Evolutionary conservation across 169 alveolate genomes (phyloP).

Genomic region (Cryptosporidium xiaoi): DNA sequence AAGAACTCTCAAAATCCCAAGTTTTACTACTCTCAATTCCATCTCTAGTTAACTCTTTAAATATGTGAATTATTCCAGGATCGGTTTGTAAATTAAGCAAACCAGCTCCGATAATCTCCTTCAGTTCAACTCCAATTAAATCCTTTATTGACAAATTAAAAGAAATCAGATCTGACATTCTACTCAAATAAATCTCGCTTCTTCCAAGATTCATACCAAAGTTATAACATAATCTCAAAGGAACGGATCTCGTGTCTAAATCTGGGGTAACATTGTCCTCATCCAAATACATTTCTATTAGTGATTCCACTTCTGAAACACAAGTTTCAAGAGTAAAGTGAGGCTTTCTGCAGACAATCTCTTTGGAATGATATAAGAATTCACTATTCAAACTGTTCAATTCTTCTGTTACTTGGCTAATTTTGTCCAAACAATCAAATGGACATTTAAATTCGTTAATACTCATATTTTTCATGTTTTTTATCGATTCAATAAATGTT

Average conservation of each 20-base stretch:
- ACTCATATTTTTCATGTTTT: not conserved
- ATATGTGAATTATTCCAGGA: constrained; percentile 20
- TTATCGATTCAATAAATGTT: not conserved
- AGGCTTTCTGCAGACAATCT: not conserved
- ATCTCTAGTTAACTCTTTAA: constrained; percentile 18
- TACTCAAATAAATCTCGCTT: constrained; percentile 11
- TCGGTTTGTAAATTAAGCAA: not conserved
- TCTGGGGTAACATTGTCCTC: not conserved
- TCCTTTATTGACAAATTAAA: constrained; percentile 36
- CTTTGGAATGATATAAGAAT: not conserved
- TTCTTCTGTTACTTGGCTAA: not conserved
- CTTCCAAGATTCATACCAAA: constrained; percentile 25
- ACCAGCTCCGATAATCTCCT: constrained; percentile 2
- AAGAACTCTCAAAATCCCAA: not conserved
- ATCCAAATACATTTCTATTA: constrained; percentile 15
- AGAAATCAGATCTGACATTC: constrained; percentile 30
- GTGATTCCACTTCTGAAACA: constrained; percentile 9
- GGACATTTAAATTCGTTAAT: not conserved
- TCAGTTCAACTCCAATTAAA: constrained; percentile 10
- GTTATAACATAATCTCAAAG: constrained; percentile 28
- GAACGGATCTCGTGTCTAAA: constrained; percentile 1
- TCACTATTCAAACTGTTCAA: not conserved
- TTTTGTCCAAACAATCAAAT: not conserved
- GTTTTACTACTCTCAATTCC: not conserved
- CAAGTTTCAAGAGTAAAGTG: constrained; percentile 20